These are phyloP conservation scores for Diplocarpon mali DNA, from an alignment of 2,329 filamentous ascomycete genomes.

Conservation along the genomic window DNA sequence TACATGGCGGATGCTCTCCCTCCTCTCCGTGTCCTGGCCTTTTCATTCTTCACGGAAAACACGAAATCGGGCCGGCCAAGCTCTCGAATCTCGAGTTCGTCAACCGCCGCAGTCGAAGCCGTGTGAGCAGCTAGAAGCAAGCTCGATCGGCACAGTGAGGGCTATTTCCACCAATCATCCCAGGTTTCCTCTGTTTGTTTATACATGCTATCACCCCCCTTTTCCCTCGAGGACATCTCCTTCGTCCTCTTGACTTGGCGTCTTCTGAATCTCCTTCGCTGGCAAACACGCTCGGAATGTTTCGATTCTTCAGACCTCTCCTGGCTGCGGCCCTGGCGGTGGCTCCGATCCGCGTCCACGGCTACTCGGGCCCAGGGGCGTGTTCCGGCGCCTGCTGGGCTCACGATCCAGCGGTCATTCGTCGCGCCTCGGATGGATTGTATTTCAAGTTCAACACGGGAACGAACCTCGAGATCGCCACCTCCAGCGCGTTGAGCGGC, in stretches of 20 bases:
- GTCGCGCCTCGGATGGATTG: conserved; percentile 30
- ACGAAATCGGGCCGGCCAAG: too few species aligned
- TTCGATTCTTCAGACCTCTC: conserved; percentile 4
- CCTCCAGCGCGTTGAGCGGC: conserved; percentile 29
- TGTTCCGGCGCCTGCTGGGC: conserved; percentile 32
- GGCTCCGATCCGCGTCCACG: conserved; percentile 9
- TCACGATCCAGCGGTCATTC: conserved; percentile 33
- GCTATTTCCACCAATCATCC: too few species aligned
- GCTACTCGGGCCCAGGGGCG: conserved; percentile 28
- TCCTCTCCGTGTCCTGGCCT: too few species aligned
- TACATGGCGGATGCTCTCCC: too few species aligned
- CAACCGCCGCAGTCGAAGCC: too few species aligned
- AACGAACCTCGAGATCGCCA: conserved; percentile 31
- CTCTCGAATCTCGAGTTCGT: too few species aligned
- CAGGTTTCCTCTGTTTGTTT: too few species aligned
- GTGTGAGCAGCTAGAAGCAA: too few species aligned
- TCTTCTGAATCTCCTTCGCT: background rate
- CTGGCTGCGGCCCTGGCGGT: conserved; percentile 1
- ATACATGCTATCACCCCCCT: too few species aligned
- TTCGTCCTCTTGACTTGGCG: background rate
- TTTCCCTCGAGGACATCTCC: too few species aligned
- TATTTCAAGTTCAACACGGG: conserved; percentile 35
- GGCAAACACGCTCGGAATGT: conserved; percentile 6
- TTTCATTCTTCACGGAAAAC: too few species aligned
- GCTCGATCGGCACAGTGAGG: too few species aligned